Conservation (phyloP, 164 flowering plant genomes). For the Tetrastigma voinierianum region DNA sequence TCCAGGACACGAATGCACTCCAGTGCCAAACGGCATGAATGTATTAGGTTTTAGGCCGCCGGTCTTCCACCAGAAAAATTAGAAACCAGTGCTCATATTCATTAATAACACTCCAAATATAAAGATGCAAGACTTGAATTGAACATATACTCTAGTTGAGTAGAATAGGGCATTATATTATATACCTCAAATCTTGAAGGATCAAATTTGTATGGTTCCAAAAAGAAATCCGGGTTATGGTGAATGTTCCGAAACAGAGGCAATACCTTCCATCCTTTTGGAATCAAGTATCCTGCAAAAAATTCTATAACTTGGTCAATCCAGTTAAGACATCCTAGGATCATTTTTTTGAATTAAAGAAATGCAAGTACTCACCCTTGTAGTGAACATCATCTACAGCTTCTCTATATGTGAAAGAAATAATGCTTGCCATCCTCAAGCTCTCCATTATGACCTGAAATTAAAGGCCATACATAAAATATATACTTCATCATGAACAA, state of each 20-base stretch:
- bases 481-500: too few relatives aligned
- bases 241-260: slow-evolving; percentile 21
- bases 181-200: slow-evolving; percentile 25
- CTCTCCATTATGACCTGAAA: too few relatives aligned
- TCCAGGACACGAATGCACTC: slow-evolving; percentile 31
- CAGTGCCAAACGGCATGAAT: slow-evolving; percentile 31
- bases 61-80: background rate
- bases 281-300: slow-evolving; percentile 18
- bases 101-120: too few relatives aligned
- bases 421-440: too few relatives aligned
- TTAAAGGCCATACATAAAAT: too few relatives aligned
- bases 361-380: too few relatives aligned
- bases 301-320: background rate
- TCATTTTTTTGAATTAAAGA: too few relatives aligned
- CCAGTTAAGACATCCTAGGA: background rate
- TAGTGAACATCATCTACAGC: too few relatives aligned
- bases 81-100: too few relatives aligned
- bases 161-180: background rate
- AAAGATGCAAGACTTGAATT: too few relatives aligned
- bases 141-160: too few relatives aligned
- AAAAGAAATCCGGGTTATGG: slow-evolving; percentile 18
- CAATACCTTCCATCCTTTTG: slow-evolving; percentile 28
- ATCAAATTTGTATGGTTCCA: slow-evolving; percentile 13
- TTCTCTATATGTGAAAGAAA: too few relatives aligned
- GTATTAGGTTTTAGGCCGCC: slow-evolving; percentile 20